Conservation (phyloP, 1,139 yeast species). For the Candida frijolesensis region DNA sequence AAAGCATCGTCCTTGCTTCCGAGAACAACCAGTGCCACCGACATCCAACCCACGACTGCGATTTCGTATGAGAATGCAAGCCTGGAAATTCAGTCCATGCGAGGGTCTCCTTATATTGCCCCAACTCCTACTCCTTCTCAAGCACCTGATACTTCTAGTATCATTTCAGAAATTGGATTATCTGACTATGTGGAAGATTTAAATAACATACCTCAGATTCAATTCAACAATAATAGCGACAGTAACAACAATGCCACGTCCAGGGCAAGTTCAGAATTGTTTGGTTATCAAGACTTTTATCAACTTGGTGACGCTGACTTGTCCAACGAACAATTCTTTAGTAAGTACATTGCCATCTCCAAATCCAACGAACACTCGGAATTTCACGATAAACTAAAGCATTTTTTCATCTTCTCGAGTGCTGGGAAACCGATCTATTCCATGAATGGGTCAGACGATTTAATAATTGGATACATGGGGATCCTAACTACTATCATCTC, state of each 20-base stretch:
- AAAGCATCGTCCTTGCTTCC: constrained; percentile 9
- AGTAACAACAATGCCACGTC: background rate
- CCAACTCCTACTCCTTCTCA: constrained; percentile 3
- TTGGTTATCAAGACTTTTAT: constrained; percentile 12
- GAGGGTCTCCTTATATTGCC: constrained; percentile 11
- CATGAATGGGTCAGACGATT: constrained; percentile 72
- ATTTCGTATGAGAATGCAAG: constrained; percentile 14
- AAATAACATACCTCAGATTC: constrained; percentile 5
- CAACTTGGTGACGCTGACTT: constrained; percentile 1
- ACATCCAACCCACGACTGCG: constrained; percentile 13
- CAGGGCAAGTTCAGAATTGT: constrained; percentile 6
- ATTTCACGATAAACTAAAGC: constrained; percentile 56
- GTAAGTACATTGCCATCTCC: constrained; percentile 22
- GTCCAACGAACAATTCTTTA: constrained; percentile 18
- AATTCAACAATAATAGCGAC: constrained; percentile 2
- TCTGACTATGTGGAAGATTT: constrained; percentile 11
- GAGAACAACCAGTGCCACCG: constrained; percentile 2
- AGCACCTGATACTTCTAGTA: constrained; percentile 7
- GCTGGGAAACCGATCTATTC: constrained; percentile 95
- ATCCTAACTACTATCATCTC: constrained; percentile 68
- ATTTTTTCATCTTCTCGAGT: constrained; percentile 78
- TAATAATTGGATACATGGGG: constrained; percentile 75
- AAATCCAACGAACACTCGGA: constrained; percentile 24
- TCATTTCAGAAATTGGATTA: constrained; percentile 9
- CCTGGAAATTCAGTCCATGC: constrained; percentile 12